These are phyloP conservation scores for Ceriops decandra DNA, from an alignment of 345 rosid species.

Conservation along the genomic window DNA sequence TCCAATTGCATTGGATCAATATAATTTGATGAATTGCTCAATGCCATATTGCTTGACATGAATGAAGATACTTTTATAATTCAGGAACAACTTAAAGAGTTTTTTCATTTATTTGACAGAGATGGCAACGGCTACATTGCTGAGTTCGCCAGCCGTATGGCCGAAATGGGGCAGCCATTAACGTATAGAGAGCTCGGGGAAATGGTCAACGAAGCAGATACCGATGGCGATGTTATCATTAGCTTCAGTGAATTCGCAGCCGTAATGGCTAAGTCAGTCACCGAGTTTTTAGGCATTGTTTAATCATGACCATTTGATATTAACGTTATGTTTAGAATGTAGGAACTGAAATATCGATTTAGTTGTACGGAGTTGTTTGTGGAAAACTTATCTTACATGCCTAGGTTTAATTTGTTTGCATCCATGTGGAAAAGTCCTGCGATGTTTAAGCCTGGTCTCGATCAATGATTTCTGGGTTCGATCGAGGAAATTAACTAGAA, in stretches of 20 bases:
- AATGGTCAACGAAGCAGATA: conserved; percentile 78
- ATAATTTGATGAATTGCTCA: conserved; percentile 76
- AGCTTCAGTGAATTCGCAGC: conserved; percentile 72
- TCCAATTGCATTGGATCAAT: conserved; percentile 72
- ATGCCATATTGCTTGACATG: conserved; percentile 51
- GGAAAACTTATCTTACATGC: too few relatives aligned
- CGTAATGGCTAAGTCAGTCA: conserved; percentile 65
- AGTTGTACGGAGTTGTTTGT: neutral
- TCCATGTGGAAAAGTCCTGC: too few relatives aligned
- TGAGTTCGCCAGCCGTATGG: conserved; percentile 77
- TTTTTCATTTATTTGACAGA: conserved; percentile 65
- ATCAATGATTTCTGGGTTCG: too few relatives aligned
- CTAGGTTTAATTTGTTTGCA: too few relatives aligned
- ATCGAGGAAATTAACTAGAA: too few relatives aligned
- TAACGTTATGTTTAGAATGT: neutral
- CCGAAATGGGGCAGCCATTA: conserved; percentile 84
- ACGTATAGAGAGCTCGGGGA: conserved; percentile 66
- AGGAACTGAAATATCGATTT: neutral
- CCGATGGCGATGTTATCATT: conserved; percentile 73
- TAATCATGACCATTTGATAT: conserved; percentile 21
- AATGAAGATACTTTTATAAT: conserved; percentile 48
- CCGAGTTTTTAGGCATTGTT: conserved; percentile 44
- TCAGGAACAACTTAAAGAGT: conserved; percentile 53
- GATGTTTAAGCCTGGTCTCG: too few relatives aligned
- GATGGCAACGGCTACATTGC: conserved; percentile 83